phyloP scores from a whole-genome alignment of 2,329 filamentous ascomycete species.

The Colletotrichum sp. region DNA sequence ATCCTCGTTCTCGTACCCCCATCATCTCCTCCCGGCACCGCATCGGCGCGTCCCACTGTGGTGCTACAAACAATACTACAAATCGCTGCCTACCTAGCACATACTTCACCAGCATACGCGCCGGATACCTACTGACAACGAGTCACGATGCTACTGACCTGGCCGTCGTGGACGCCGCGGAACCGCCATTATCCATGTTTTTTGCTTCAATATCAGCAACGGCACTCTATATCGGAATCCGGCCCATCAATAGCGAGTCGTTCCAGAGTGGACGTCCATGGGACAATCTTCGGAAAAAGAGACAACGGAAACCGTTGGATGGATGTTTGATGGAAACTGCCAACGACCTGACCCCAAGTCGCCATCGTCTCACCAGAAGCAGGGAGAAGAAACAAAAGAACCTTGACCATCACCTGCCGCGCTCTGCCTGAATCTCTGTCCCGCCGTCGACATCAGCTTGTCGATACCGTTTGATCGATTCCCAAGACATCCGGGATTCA shows the following conservation, averaged over 20 bases:
- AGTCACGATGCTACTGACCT: background rate
- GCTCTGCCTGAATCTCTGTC: background rate
- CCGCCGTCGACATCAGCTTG: background rate
- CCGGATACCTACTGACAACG: background rate
- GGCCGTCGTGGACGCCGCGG: background rate
- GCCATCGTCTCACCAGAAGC: background rate
- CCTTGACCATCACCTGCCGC: background rate
- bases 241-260: background rate
- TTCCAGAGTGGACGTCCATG: background rate
- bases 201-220: constrained; percentile 1
- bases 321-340: background rate
- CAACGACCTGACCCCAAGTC: background rate
- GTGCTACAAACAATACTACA: background rate
- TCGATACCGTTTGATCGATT: background rate
- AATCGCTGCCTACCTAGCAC: background rate
- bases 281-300: background rate
- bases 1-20: background rate
- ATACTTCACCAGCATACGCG: background rate
- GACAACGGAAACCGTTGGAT: background rate
- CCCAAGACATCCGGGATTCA: background rate
- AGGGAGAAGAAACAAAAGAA: background rate
- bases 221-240: background rate
- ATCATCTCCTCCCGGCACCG: background rate
- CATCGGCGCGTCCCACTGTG: background rate
- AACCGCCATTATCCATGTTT: background rate